Conservation (phyloP, 139 green algal genomes). For the Closterium sp. region DNA sequence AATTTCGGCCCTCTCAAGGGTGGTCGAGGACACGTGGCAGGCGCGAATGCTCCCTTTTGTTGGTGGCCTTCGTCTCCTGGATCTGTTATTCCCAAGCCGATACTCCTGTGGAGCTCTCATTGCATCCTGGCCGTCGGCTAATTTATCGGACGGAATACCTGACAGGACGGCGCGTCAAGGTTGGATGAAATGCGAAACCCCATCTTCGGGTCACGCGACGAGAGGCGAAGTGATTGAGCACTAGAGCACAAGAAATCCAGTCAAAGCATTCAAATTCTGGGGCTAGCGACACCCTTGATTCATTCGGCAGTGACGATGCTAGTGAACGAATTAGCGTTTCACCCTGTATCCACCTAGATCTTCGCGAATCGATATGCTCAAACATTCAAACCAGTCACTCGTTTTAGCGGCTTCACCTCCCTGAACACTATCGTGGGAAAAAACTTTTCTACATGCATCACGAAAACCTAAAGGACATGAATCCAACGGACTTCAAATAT, state of each 20-base stretch:
- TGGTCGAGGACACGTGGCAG: neutral
- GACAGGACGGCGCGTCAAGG: neutral
- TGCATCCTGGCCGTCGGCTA: neutral
- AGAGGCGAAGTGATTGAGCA: neutral
- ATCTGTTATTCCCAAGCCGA: neutral
- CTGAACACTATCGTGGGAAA: too few relatives aligned
- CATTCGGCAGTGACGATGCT: neutral
- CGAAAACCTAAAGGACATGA: too few relatives aligned
- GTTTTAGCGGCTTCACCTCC: too few relatives aligned
- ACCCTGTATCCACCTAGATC: neutral
- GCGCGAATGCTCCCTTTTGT: neutral
- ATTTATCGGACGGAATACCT: neutral
- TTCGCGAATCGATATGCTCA: neutral
- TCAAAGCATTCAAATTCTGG: neutral
- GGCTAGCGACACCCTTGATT: neutral
- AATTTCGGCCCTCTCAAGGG: neutral
- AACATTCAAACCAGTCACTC: neutral
- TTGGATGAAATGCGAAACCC: neutral
- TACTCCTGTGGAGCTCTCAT: neutral
- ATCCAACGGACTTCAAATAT: too few relatives aligned
- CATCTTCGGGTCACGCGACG: neutral
- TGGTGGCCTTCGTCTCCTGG: neutral
- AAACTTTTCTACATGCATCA: too few relatives aligned
- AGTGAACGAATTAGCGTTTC: neutral
- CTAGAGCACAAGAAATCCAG: neutral